These are phyloP conservation scores for Aristolochia fimbriata DNA, from an alignment of 164 flowering plant genomes.

Conservation along the genomic window DNA sequence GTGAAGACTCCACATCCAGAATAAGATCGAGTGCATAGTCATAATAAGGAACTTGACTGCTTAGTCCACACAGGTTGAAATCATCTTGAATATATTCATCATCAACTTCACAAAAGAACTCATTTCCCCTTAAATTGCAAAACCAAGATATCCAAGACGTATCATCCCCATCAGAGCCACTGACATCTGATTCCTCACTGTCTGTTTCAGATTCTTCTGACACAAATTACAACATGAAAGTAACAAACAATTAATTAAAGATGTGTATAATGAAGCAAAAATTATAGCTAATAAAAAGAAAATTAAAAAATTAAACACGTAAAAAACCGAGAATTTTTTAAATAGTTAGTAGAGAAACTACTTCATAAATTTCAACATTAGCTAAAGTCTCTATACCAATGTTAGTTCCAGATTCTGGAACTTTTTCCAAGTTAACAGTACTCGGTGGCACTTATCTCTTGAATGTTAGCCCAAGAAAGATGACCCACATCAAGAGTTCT, in stretches of 20 bases:
- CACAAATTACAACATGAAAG: constrained; percentile 2
- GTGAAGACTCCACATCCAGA: constrained; percentile 79
- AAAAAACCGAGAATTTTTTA: neutral
- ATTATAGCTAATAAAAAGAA: neutral
- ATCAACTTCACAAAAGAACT: constrained; percentile 82
- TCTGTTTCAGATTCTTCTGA: constrained; percentile 77
- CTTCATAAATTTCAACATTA: too few relatives aligned
- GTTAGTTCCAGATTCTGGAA: too few relatives aligned
- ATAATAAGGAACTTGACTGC: constrained; percentile 83
- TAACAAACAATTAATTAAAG: neutral
- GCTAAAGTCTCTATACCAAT: too few relatives aligned
- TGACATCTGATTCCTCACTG: constrained; percentile 76
- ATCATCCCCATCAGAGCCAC: constrained; percentile 82
- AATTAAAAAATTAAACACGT: neutral
- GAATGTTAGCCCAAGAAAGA: too few relatives aligned
- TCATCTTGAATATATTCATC: constrained; percentile 90
- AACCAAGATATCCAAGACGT: constrained; percentile 92
- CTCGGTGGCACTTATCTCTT: too few relatives aligned
- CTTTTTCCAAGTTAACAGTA: too few relatives aligned
- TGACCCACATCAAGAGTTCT: too few relatives aligned
- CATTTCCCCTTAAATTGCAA: constrained; percentile 78
- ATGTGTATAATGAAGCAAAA: neutral
- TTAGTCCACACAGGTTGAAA: constrained; percentile 73
- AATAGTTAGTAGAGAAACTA: too few relatives aligned
- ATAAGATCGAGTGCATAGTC: constrained; percentile 86